These are phyloP conservation scores for Dimocarpus longan DNA, from an alignment of 345 rosid genomes.

Conservation along the genomic window DNA sequence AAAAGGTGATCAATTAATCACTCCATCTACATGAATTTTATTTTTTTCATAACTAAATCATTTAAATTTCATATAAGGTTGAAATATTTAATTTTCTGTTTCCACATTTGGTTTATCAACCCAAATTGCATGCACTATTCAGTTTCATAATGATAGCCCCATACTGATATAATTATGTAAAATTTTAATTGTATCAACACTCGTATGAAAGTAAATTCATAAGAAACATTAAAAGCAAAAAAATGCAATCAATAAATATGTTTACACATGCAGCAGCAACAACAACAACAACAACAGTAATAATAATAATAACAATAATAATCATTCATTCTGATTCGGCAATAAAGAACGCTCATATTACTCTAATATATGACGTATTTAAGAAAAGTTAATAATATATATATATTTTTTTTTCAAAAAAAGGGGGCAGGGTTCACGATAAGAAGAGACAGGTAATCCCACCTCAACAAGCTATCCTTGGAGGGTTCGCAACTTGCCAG, in stretches of 20 bases:
- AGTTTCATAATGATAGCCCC: neutral
- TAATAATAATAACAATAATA: neutral
- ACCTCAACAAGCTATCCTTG: slow-evolving; percentile 41
- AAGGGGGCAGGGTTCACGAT: neutral
- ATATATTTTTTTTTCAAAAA: no score
- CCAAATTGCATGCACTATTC: neutral
- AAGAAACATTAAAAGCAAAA: neutral
- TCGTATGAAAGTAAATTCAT: neutral
- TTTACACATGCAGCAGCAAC: no score
- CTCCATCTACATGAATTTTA: no score
- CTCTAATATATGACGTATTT: no score
- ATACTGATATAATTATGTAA: no score
- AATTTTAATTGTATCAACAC: neutral
- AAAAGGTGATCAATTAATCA: no score
- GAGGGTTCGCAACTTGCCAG: slow-evolving; percentile 37
- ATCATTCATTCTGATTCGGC: no score
- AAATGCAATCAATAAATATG: no score
- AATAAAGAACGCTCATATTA: no score
- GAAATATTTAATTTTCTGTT: neutral
- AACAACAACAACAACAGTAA: neutral
- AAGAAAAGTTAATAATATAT: no score
- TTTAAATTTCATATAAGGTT: no score
- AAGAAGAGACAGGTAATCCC: slow-evolving; percentile 26
- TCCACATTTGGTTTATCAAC: neutral
- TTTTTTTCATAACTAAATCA: neutral